Conservation (phyloP, 345 rosid genomes). For the Dipteronia sinensis region DNA sequence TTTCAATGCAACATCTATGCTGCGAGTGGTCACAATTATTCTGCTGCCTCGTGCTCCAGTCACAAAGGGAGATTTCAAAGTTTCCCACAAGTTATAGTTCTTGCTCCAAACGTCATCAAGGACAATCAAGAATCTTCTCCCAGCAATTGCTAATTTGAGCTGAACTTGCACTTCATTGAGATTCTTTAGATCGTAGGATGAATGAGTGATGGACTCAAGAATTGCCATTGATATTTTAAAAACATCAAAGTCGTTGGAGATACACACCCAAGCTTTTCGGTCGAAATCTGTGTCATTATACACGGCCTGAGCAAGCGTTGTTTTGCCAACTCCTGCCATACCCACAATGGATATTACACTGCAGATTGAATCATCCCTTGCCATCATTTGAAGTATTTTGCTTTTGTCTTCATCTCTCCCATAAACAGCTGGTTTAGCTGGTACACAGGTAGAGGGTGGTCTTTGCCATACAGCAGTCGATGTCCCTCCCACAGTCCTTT, state of each 20-base stretch:
- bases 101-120: background rate
- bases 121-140: background rate
- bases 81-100: too few species aligned
- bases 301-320: background rate
- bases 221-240: background rate
- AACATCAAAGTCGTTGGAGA: background rate
- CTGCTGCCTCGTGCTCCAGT: too few species aligned
- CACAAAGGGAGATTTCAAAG: background rate
- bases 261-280: background rate
- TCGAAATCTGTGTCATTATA: background rate
- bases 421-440: background rate
- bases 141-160: background rate
- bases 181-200: background rate
- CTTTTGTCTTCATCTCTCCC: background rate
- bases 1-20: background rate
- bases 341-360: background rate
- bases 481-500: background rate
- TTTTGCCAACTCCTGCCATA: background rate
- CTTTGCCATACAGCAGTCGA: background rate
- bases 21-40: background rate
- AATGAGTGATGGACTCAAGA: background rate
- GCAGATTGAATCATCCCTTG: background rate
- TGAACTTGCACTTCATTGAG: background rate
- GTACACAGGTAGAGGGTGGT: background rate
- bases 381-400: background rate